phyloP scores from a whole-genome alignment of 352 stramenopile species.

The Globisporangium rhizosaccharum region DNA sequence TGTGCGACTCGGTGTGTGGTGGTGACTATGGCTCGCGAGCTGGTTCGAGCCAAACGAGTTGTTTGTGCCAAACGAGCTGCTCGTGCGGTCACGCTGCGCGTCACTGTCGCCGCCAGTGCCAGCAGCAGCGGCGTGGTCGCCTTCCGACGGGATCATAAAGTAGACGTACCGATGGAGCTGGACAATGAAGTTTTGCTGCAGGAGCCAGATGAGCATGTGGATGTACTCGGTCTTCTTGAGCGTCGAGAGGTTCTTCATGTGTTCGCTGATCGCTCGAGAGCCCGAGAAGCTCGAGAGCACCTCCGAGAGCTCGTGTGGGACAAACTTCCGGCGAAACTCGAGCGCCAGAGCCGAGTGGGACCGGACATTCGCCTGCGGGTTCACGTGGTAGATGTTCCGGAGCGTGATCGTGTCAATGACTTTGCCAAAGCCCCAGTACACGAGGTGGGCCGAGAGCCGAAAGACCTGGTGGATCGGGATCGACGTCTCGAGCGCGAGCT shows the following conservation, averaged over 20 bases:
- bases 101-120: constrained; percentile 1
- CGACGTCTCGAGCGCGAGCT: constrained; percentile 70
- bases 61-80: constrained; percentile 11
- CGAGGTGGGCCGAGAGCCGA: constrained; percentile 72
- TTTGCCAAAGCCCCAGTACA: constrained; percentile 77
- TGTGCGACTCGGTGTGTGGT: neutral
- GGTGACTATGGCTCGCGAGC: constrained; percentile 16
- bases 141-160: constrained; percentile 77
- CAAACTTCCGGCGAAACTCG: constrained; percentile 74
- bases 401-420: constrained; percentile 82
- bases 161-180: constrained; percentile 86
- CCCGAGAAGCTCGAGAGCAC: constrained; percentile 71
- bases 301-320: constrained; percentile 61
- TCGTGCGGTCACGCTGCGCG: constrained; percentile 16
- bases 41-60: constrained; percentile 14
- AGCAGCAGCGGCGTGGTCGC: constrained; percentile 26
- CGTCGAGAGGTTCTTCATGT: constrained; percentile 66
- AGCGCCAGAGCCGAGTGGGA: constrained; percentile 42
- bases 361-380: constrained; percentile 46
- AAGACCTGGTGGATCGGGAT: constrained; percentile 82
- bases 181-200: constrained; percentile 80
- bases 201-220: constrained; percentile 83
- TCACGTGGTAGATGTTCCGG: constrained; percentile 85
- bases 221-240: constrained; percentile 82
- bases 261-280: constrained; percentile 64